Conservation (phyloP, 2,329 filamentous ascomycete species). For the Coleophoma eucalyptorum region DNA sequence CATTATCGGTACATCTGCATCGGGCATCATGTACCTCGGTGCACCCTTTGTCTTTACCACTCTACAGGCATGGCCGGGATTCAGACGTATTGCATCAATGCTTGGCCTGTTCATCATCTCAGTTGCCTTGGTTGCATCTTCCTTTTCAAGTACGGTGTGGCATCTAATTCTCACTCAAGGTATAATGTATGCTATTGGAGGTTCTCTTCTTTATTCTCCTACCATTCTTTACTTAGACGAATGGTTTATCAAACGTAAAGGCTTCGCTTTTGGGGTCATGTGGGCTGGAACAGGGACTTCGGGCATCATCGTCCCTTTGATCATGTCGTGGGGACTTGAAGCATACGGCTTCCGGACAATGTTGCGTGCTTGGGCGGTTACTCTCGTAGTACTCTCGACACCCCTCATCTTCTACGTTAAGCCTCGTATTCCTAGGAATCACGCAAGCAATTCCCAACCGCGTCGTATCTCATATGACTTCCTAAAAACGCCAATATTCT, state of each 20-base stretch:
- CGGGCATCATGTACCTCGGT: constrained; percentile 22
- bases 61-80: constrained; percentile 24
- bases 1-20: constrained; percentile 33
- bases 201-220: constrained; percentile 35
- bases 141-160: constrained; percentile 36
- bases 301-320: constrained; percentile 28
- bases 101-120: constrained; percentile 33
- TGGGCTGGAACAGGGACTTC: constrained; percentile 27
- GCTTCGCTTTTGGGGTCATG: constrained; percentile 45
- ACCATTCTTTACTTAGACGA: constrained; percentile 39
- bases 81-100: constrained; percentile 20
- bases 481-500: constrained; percentile 40
- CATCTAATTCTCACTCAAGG: constrained; percentile 44
- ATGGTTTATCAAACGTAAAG: constrained; percentile 43
- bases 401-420: constrained; percentile 57
- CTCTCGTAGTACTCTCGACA: constrained; percentile 18
- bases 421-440: constrained; percentile 40
- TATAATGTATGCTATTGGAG: constrained; percentile 38
- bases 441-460: constrained; percentile 5
- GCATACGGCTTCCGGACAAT: constrained; percentile 35
- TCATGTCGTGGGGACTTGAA: constrained; percentile 35
- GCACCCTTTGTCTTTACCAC: constrained; percentile 17
- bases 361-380: constrained; percentile 31
- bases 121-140: constrained; percentile 32
- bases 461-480: too few relatives aligned